A percentile compares a stretch with the other conserved stretches of the same genome.
Conservation (phyloP, 768 basidiomycete genomes). For the Psilocybe sp. region DNA sequence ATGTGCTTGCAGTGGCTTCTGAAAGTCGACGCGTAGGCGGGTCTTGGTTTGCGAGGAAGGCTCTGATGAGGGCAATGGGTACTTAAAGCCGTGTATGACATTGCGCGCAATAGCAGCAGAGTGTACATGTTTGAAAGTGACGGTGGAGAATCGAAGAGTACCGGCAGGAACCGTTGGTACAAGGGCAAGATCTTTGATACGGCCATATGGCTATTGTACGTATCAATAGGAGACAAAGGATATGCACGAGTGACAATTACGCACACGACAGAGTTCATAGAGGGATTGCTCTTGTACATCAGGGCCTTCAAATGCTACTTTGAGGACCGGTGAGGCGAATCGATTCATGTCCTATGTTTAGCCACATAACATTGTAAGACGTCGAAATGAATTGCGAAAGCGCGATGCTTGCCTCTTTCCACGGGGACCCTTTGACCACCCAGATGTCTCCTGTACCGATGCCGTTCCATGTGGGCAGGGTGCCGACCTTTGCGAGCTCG, state of each 20-base stretch:
- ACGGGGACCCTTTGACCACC: conserved; percentile 77
- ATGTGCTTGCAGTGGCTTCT: conserved; percentile 64
- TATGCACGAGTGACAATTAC: conserved; percentile 18
- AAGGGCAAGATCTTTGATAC: conserved; percentile 62
- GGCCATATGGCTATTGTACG: conserved; percentile 69
- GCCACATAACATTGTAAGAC: neutral
- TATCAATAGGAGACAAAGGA: conserved; percentile 2
- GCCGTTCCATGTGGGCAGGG: conserved; percentile 64
- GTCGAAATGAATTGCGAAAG: neutral
- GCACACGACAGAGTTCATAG: conserved; percentile 75
- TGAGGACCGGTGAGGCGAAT: conserved; percentile 70
- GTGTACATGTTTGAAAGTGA: conserved; percentile 61
- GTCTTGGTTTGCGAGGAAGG: conserved; percentile 34
- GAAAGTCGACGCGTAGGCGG: conserved; percentile 53
- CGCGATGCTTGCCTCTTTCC: conserved; percentile 61
- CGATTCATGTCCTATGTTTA: conserved; percentile 73
- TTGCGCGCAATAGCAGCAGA: conserved; percentile 84
- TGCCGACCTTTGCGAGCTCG: conserved; percentile 45
- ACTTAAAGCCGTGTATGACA: conserved; percentile 60
- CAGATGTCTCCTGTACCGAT: conserved; percentile 51
- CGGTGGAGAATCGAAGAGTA: conserved; percentile 57
- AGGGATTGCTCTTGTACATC: conserved; percentile 80
- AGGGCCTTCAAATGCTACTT: conserved; percentile 85
- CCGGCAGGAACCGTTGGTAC: conserved; percentile 66
- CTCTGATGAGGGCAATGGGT: conserved; percentile 22